Evolutionary conservation across 257 asterid species (phyloP).

Genomic region (Avicennia marina): DNA sequence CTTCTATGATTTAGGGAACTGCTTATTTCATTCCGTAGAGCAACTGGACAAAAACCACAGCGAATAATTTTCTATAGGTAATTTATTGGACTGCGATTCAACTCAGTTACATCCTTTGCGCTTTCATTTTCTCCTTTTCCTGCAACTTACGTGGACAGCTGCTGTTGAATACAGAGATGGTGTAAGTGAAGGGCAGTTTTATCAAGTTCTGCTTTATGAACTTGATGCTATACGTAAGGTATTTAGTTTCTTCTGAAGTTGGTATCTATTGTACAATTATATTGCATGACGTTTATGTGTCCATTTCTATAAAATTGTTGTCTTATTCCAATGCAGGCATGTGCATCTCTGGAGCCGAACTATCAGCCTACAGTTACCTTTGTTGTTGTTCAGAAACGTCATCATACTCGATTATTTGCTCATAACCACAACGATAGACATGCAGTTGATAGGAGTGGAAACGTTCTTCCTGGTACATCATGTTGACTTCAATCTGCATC

Average conservation of each 20-base stretch:
- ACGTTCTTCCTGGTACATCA: conserved; percentile 69
- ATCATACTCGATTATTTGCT: conserved; percentile 88
- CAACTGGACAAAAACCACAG: conserved; percentile 85
- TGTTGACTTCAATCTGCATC: too few species aligned
- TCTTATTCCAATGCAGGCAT: conserved; percentile 50
- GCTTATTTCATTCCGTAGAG: conserved; percentile 82
- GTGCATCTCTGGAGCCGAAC: conserved; percentile 86
- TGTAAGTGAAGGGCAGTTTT: conserved; percentile 95
- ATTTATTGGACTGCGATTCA: background rate
- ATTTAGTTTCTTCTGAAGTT: background rate
- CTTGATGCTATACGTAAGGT: conserved; percentile 97
- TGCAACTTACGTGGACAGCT: conserved; percentile 1
- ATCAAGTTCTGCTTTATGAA: conserved; percentile 85
- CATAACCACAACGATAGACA: conserved; percentile 61
- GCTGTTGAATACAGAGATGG: conserved; percentile 59
- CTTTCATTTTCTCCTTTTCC: conserved; percentile 8
- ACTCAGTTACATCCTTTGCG: background rate
- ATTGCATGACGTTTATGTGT: background rate
- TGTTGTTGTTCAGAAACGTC: conserved; percentile 96
- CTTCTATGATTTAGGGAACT: conserved; percentile 52
- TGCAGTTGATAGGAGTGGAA: conserved; percentile 76
- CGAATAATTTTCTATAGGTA: conserved; percentile 89
- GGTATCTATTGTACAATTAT: background rate
- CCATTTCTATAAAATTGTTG: background rate
- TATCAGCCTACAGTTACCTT: conserved; percentile 96